phyloP scores from a whole-genome alignment of 225 moss, liverwort and hornwort genomes.

The Rhytidiadelphus loreus region DNA sequence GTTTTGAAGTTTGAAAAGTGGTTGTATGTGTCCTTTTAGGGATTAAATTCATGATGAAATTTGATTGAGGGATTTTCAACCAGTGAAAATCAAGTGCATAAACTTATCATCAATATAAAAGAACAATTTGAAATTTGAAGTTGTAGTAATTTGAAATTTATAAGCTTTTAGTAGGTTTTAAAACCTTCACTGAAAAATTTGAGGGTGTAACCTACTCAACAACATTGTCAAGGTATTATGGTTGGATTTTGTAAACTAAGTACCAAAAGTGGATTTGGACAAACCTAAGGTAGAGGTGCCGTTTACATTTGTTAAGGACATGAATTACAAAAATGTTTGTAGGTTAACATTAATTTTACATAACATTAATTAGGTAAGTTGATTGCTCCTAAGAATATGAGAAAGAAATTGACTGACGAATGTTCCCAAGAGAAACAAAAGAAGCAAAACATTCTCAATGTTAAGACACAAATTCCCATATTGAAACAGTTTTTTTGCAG shows the following conservation, averaged over 20 bases:
- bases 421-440: not conserved
- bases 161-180: not conserved
- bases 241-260: not conserved
- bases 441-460: not conserved
- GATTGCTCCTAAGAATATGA: not conserved
- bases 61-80: not conserved
- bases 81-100: not conserved
- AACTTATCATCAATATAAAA: not conserved
- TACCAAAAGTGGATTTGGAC: not conserved
- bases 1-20: not conserved
- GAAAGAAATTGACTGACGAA: not conserved
- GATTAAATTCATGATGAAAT: not conserved
- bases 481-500: fast-evolving
- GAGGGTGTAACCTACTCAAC: not conserved
- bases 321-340: not conserved
- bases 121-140: not conserved
- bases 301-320: not conserved
- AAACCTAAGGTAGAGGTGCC: not conserved
- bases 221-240: not conserved
- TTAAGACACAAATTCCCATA: no score
- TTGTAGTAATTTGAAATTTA: not conserved
- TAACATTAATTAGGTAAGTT: not conserved
- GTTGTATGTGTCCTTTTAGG: not conserved
- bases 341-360: not conserved
- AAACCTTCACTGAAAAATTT: not conserved